phyloP scores from a whole-genome alignment of 1,284 basidiomycete genomes.

The Rhodotorula glutinis region DNA sequence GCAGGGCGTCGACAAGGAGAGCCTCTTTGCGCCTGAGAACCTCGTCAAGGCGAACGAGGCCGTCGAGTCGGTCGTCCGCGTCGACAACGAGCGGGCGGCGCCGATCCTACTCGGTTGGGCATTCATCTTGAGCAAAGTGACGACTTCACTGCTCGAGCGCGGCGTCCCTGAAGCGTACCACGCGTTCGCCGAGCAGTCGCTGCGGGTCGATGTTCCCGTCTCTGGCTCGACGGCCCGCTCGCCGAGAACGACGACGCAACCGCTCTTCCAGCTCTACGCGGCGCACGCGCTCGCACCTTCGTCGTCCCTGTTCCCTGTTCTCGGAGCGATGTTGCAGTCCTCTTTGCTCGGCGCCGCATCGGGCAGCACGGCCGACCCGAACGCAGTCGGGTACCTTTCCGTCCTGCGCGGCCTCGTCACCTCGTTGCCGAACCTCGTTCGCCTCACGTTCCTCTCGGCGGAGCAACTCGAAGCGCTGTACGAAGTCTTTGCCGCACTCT shows the following conservation, averaged over 20 bases:
- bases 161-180: slow-evolving; percentile 38
- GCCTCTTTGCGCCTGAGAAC: slow-evolving; percentile 50
- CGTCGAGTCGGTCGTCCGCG: slow-evolving; percentile 55
- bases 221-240: slow-evolving; percentile 4
- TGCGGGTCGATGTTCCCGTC: slow-evolving; percentile 33
- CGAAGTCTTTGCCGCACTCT: slow-evolving; percentile 73
- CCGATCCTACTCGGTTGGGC: slow-evolving; percentile 74
- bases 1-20: slow-evolving; percentile 50
- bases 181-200: slow-evolving; percentile 31
- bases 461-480: slow-evolving; percentile 71
- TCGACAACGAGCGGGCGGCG: slow-evolving; percentile 59
- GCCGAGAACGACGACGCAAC: slow-evolving; percentile 32
- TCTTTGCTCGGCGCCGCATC: slow-evolving; percentile 43
- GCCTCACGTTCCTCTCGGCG: slow-evolving; percentile 66
- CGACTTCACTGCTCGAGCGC: slow-evolving; percentile 43
- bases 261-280: slow-evolving; percentile 48
- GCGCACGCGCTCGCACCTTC: slow-evolving; percentile 47
- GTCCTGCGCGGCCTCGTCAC: slow-evolving; percentile 65
- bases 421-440: slow-evolving; percentile 62
- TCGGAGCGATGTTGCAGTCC: slow-evolving; percentile 44
- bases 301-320: slow-evolving; percentile 43
- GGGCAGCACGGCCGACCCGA: slow-evolving; percentile 66
- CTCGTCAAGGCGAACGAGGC: slow-evolving; percentile 58
- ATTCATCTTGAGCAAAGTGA: slow-evolving; percentile 58
- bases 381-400: slow-evolving; percentile 74